Base-by-base conservation (phyloP, 2,329 filamentous ascomycete genomes). In the Arthrinium puccinioides region DNA sequence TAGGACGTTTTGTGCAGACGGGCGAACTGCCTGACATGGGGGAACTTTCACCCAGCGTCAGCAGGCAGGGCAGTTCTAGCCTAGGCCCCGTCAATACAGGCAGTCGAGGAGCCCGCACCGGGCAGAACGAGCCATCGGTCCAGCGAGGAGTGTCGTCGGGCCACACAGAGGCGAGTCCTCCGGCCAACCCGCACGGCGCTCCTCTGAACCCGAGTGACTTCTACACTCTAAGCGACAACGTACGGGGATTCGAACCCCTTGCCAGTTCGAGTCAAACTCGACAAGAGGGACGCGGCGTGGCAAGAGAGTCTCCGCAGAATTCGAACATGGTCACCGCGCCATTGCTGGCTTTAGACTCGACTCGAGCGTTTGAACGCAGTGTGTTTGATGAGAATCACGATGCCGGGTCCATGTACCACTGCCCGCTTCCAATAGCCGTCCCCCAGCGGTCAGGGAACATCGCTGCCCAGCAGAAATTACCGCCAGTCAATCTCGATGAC, bases 181-280 rank as follows among this genome's bases (percentile, higher is more conserved):
- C 44, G 20, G 40, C 46, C 16, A 54, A 55, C 38, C 53, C 54
- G 39, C 55, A 59, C 32, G 55, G 55, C 21, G 53, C 54, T 18
- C 54, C 54, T 6, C 54, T 57, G 41, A 54, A 59, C 25, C 54
- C 54, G 6, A 43, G 54, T 10, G 55, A 59, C 24, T 56, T 59
- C 31, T 59, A 59, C 35, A 49, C 53, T 10, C 50, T 50, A 33
- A 57, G 54, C 28, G 51, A 57, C 25, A 52, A 56, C 20, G 48
- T 59, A 21, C 46, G 54, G 28, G 55, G 47, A 40, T 14, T 27
- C 3, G 25, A 14, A 7, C 15, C 25, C 25, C n/a, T n/a, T n/a
- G n/a, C n/a, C n/a, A n/a, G n/a, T n/a, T n/a, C n/a, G n/a, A n/a
- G n/a, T n/a, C n/a, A n/a, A n/a, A n/a, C n/a, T n/a, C n/a, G n/a